phyloP scores from a whole-genome alignment of 768 basidiomycete genomes.

The Termitomyces sp. region DNA sequence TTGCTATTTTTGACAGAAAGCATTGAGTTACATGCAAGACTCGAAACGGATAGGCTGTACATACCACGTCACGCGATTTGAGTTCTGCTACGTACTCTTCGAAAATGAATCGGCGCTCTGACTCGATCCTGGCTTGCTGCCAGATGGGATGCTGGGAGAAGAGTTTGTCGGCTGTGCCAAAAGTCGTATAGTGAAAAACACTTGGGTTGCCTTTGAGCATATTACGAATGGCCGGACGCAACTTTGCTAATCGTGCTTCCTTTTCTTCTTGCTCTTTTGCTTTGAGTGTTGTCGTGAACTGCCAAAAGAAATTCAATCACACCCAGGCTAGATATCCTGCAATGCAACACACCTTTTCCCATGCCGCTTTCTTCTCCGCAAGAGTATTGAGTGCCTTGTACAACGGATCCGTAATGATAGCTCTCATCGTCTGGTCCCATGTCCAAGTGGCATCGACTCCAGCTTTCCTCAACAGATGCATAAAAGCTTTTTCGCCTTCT shows the following conservation, averaged over 20 bases:
- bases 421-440: constrained; percentile 98
- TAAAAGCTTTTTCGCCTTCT: constrained; percentile 94
- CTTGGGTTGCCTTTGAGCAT: constrained; percentile 85
- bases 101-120: constrained; percentile 84
- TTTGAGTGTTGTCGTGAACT: constrained; percentile 79
- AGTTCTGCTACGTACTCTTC: constrained; percentile 89
- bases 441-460: constrained; percentile 92
- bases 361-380: constrained; percentile 91
- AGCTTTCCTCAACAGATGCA: constrained; percentile 83
- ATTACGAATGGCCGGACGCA: constrained; percentile 83
- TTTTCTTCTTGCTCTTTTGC: constrained; percentile 85
- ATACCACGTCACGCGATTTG: constrained; percentile 84
- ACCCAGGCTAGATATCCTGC: not conserved
- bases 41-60: constrained; percentile 23
- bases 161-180: constrained; percentile 81
- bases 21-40: not conserved
- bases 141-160: constrained; percentile 89
- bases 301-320: constrained; percentile 10
- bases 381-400: constrained; percentile 93
- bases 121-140: constrained; percentile 81
- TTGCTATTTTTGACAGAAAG: constrained; percentile 44
- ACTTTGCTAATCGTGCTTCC: constrained; percentile 77
- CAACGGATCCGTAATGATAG: constrained; percentile 96
- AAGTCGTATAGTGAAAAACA: constrained; percentile 90
- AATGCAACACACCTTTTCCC: constrained; percentile 72